Evolutionary conservation across 495 filamentous ascomycete species (phyloP).

Genomic region (Penicillium canescens): DNA sequence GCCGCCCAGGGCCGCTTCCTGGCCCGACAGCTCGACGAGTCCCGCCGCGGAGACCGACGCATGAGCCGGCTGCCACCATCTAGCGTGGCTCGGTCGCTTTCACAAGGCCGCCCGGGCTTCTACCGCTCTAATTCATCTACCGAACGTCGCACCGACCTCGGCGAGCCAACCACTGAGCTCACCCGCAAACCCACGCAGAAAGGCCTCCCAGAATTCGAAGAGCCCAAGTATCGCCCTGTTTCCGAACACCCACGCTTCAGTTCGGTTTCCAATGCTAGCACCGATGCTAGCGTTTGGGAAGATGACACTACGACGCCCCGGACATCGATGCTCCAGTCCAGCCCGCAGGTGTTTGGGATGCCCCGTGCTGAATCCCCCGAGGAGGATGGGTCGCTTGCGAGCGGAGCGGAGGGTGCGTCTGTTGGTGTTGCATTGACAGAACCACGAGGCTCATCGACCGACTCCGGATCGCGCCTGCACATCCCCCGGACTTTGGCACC

Average conservation of each 20-base stretch:
- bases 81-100: slow-evolving; percentile 75
- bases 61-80: slow-evolving; percentile 83
- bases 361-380: slow-evolving; percentile 53
- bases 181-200: slow-evolving; percentile 42
- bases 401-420: slow-evolving; percentile 15
- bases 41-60: slow-evolving; percentile 63
- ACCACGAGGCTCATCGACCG: slow-evolving; percentile 40
- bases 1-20: slow-evolving; percentile 84
- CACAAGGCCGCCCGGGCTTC: slow-evolving; percentile 68
- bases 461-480: slow-evolving; percentile 48
- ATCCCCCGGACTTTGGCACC: slow-evolving; percentile 52
- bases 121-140: slow-evolving; percentile 58
- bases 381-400: slow-evolving; percentile 23
- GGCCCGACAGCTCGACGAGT: slow-evolving; percentile 82
- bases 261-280: slow-evolving; percentile 52
- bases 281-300: slow-evolving; percentile 36
- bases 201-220: slow-evolving; percentile 57
- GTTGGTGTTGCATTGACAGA: slow-evolving; percentile 22
- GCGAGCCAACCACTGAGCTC: slow-evolving; percentile 8
- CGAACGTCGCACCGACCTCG: slow-evolving; percentile 25
- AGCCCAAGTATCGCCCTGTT: slow-evolving; percentile 61
- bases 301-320: slow-evolving; percentile 36
- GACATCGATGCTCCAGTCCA: slow-evolving; percentile 18
- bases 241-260: slow-evolving; percentile 77
- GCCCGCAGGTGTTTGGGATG: slow-evolving; percentile 41